A percentile compares a stretch with the other conserved stretches of the same genome.
Conservation (phyloP, 768 basidiomycete species). For the Lentinula raphanica region DNA sequence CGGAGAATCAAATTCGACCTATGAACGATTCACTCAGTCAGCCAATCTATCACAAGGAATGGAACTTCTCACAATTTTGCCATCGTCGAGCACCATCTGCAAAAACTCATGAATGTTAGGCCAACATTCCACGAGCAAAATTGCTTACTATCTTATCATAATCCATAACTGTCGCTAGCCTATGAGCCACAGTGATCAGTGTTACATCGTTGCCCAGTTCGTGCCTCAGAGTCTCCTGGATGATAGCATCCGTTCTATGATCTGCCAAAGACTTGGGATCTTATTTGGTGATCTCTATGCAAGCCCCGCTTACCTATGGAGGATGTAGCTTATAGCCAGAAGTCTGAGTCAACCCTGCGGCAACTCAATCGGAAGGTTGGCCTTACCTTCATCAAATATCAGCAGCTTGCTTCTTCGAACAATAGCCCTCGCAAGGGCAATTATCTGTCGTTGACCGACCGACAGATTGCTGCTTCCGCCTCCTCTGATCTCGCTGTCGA, state of each 20-base stretch:
- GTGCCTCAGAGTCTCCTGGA: slow-evolving; percentile 30
- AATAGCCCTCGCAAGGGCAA: slow-evolving; percentile 61
- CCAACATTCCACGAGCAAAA: neutral
- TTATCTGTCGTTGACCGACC: slow-evolving; percentile 70
- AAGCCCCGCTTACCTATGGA: slow-evolving; percentile 35
- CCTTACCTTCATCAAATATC: slow-evolving; percentile 57
- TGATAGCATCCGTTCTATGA: slow-evolving; percentile 61
- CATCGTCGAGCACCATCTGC: slow-evolving; percentile 32
- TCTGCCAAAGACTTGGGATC: slow-evolving; percentile 28
- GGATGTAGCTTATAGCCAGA: slow-evolving; percentile 36
- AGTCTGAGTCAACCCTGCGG: slow-evolving; percentile 16
- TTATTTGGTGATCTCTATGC: neutral
- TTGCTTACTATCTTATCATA: slow-evolving; percentile 18
- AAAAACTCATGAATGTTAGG: neutral
- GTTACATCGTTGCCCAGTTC: slow-evolving; percentile 30
- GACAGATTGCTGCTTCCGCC: slow-evolving; percentile 72
- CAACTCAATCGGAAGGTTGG: slow-evolving; percentile 19
- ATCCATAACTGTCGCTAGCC: slow-evolving; percentile 27
- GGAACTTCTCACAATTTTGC: slow-evolving; percentile 15
- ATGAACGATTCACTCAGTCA: slow-evolving; percentile 3
- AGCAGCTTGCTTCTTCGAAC: slow-evolving; percentile 54
- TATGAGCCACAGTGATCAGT: slow-evolving; percentile 39
- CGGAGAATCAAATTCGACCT: slow-evolving; percentile 40
- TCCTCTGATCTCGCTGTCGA: slow-evolving; percentile 40
- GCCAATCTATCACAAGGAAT: neutral